Percentiles rank a stretch among this genome's conserved stretches.
Evolutionary conservation across 345 rosid genomes (phyloP).

Genomic region (Dipteronia sinensis): DNA sequence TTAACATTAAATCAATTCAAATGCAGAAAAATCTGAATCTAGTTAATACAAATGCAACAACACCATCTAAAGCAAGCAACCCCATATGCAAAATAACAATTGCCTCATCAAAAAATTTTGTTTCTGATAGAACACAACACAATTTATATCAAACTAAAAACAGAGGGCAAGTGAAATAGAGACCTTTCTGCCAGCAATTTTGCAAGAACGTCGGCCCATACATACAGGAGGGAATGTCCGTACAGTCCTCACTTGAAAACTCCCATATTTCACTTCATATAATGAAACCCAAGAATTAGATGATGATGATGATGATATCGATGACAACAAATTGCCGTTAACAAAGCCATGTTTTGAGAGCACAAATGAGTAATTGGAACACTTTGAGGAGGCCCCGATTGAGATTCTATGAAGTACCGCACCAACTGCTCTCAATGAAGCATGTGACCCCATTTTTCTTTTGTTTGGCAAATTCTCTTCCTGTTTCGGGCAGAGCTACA

Average conservation of each 20-base stretch:
- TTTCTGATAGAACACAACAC: not conserved
- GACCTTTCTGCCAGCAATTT: conserved; percentile 92
- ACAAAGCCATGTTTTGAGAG: conserved; percentile 34
- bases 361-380: conserved; percentile 29
- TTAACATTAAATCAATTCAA: not conserved
- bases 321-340: conserved; percentile 31
- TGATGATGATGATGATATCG: conserved; percentile 47
- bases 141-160: not conserved
- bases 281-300: conserved; percentile 32
- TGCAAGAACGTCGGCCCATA: conserved; percentile 90
- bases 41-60: not conserved
- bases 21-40: not conserved
- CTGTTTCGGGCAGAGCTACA: not conserved
- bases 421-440: conserved; percentile 46
- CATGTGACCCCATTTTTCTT: conserved; percentile 36
- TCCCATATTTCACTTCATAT: conserved; percentile 18
- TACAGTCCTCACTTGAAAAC: conserved; percentile 47
- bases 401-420: conserved; percentile 47
- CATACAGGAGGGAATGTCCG: conserved; percentile 66
- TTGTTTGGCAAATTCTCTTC: not conserved
- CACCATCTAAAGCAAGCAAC: not conserved
- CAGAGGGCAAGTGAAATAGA: not conserved
- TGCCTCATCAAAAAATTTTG: not conserved
- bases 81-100: not conserved
- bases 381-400: conserved; percentile 40